These are phyloP conservation scores for Trametes coccinea DNA, from an alignment of 768 basidiomycete genomes.

Conservation along the genomic window DNA sequence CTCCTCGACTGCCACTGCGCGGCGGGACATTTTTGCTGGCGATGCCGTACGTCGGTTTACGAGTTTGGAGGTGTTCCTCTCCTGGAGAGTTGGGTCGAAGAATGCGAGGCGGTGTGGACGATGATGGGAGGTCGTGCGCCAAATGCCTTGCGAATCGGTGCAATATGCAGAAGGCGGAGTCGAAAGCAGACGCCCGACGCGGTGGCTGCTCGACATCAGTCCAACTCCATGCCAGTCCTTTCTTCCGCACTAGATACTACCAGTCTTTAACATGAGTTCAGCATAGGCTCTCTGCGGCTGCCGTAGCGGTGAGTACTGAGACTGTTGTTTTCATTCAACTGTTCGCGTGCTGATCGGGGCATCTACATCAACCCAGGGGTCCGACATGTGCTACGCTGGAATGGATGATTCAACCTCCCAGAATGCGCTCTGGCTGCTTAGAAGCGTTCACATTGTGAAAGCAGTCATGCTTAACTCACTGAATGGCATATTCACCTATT, in stretches of 20 bases:
- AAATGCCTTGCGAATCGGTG: slow-evolving; percentile 7
- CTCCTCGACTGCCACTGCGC: slow-evolving; percentile 68
- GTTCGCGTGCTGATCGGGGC: too few species aligned
- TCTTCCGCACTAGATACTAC: neutral
- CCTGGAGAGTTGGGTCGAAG: neutral
- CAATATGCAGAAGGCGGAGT: neutral
- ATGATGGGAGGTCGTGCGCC: slow-evolving; percentile 13
- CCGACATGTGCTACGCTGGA: too few species aligned
- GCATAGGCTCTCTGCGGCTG: too few species aligned
- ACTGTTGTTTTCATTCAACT: too few species aligned
- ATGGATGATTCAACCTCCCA: too few species aligned
- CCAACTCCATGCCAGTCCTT: neutral
- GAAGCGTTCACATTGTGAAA: too few species aligned
- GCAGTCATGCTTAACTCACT: too few species aligned
- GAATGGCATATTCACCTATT: too few species aligned
- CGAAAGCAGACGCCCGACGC: neutral
- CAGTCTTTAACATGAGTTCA: too few species aligned
- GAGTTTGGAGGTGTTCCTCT: neutral
- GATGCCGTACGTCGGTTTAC: neutral
- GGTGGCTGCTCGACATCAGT: neutral
- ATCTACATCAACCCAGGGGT: too few species aligned
- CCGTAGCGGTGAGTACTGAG: too few species aligned
- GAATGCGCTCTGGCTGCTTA: too few species aligned
- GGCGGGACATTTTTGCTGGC: slow-evolving; percentile 57
- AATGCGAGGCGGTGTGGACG: neutral